phyloP scores from a whole-genome alignment of 331 rosid genomes.

The Rosa hybrid region DNA sequence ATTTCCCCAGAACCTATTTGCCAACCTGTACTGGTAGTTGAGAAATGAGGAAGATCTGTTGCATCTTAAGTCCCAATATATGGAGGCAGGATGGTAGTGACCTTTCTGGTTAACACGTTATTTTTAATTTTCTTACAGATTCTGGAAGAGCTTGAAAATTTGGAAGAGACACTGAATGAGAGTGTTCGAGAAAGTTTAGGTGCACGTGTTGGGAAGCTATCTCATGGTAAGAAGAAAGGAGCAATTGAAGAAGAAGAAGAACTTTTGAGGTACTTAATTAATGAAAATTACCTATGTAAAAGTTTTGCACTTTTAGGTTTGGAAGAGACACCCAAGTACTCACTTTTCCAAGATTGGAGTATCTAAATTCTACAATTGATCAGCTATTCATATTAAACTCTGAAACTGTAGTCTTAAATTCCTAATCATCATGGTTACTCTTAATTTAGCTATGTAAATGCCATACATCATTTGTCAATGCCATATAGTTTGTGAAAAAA shows the following conservation, averaged over 20 bases:
- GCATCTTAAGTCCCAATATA: background rate
- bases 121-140: conserved; percentile 38
- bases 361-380: background rate
- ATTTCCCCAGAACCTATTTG: background rate
- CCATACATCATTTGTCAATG: background rate
- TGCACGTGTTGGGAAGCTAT: conserved; percentile 66
- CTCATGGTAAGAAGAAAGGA: conserved; percentile 75
- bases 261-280: conserved; percentile 51
- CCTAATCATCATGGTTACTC: background rate
- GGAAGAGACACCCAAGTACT: background rate
- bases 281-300: background rate
- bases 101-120: conserved; percentile 3
- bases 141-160: conserved; percentile 90
- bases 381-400: background rate
- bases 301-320: background rate
- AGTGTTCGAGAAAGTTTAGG: conserved; percentile 93
- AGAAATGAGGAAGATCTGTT: background rate
- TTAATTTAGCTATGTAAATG: background rate
- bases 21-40: background rate
- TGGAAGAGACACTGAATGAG: conserved; percentile 96
- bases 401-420: background rate
- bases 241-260: conserved; percentile 75
- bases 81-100: background rate
- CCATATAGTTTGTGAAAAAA: background rate
- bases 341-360: background rate